Conservation (phyloP, 495 filamentous ascomycete genomes). For the Lentithecium fluviatile region DNA sequence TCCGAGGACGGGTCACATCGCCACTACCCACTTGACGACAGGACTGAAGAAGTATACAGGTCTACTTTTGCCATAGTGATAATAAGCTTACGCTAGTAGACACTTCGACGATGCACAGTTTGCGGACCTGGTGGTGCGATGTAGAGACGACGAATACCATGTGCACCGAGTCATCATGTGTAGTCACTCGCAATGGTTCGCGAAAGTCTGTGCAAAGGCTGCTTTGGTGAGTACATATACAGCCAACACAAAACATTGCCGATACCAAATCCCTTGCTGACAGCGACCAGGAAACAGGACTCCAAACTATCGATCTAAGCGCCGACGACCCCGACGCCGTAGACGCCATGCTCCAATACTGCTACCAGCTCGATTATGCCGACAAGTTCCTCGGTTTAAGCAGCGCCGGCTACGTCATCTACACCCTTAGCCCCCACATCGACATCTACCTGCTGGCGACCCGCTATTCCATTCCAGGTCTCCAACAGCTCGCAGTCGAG, state of each 20-base stretch:
- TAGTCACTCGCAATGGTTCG: conserved; percentile 25
- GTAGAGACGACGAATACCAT: conserved; percentile 17
- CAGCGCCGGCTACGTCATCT: conserved; percentile 22
- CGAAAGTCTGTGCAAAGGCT: conserved; percentile 13
- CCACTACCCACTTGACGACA: conserved; percentile 8
- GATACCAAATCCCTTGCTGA: neutral
- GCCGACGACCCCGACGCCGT: conserved; percentile 28
- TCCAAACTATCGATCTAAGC: conserved; percentile 11
- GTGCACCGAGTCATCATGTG: conserved; percentile 28
- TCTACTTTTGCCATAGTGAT: neutral
- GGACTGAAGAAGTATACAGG: conserved; percentile 14
- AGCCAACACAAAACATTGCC: neutral
- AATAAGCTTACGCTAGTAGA: neutral
- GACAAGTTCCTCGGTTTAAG: conserved; percentile 24
- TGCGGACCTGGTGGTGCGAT: conserved; percentile 20
- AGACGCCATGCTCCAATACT: conserved; percentile 25
- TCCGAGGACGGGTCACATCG: neutral
- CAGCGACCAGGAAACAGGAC: neutral
- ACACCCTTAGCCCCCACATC: conserved; percentile 18
- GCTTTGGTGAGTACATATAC: neutral
- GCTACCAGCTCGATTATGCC: conserved; percentile 22
- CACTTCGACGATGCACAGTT: conserved; percentile 19
- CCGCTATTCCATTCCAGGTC: conserved; percentile 16
- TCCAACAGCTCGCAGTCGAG: conserved; percentile 12
- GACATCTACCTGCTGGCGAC: conserved; percentile 17